phyloP scores from a whole-genome alignment of 768 basidiomycete species.

The Rhodotorula babjevae region DNA sequence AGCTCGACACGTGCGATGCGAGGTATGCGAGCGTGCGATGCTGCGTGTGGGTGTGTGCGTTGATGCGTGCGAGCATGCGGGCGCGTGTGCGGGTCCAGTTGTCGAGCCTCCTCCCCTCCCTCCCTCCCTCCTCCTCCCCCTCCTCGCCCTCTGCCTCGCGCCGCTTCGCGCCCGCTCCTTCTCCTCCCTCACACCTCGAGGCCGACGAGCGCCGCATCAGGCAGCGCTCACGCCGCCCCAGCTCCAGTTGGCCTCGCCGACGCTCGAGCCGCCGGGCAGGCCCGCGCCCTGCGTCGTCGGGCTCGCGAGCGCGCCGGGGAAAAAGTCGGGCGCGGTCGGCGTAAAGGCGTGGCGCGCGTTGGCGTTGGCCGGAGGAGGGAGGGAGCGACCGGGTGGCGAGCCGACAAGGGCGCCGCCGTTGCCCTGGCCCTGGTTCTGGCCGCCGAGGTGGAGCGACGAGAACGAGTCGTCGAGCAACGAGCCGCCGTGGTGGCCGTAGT shows the following conservation, averaged over 20 bases:
- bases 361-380: constrained; percentile 2
- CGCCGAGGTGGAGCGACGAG: background rate
- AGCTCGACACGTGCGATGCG: background rate
- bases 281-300: constrained; percentile 18
- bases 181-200: no score
- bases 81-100: background rate
- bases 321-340: constrained; percentile 23
- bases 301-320: constrained; percentile 26
- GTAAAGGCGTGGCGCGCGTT: background rate
- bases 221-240: constrained; percentile 18
- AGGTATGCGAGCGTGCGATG: background rate
- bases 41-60: background rate
- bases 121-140: background rate
- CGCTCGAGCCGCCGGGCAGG: background rate
- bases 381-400: background rate
- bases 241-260: constrained; percentile 10
- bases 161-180: no score
- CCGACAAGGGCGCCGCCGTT: background rate
- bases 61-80: background rate
- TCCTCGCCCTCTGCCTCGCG: no score
- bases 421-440: no score
- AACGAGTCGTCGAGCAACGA: constrained; percentile 11
- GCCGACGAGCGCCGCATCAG: background rate
- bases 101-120: background rate
- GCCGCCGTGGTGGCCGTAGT: constrained; percentile 1